Evolutionary conservation across 2,329 filamentous ascomycete species (phyloP).

Genomic region (Colletotrichum musicola): DNA sequence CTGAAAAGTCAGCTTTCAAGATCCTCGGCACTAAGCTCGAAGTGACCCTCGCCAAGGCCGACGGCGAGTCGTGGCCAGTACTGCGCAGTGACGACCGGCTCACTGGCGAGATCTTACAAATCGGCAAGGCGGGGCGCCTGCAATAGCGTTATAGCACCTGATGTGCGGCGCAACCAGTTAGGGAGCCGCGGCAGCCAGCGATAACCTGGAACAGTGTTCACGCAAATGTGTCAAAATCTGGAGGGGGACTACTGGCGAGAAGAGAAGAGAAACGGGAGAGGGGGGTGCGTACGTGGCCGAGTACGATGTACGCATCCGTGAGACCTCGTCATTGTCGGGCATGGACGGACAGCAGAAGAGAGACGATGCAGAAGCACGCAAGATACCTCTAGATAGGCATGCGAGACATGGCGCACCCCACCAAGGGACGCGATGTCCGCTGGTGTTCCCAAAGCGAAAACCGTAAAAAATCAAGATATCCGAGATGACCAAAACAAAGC

Average conservation of each 20-base stretch:
- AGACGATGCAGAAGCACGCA: conserved; percentile 7
- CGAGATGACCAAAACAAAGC: conserved; percentile 15
- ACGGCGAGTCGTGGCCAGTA: conserved; percentile 86
- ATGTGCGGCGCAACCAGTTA: not conserved
- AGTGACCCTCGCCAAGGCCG: conserved; percentile 77
- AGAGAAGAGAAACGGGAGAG: conserved; percentile 2
- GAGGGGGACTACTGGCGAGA: not conserved
- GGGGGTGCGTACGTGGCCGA: not conserved
- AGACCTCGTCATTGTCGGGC: conserved; percentile 16
- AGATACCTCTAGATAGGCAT: conserved; percentile 33
- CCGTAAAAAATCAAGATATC: conserved; percentile 30
- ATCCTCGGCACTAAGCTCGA: conserved; percentile 93
- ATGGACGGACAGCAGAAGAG: conserved; percentile 1
- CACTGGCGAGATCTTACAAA: conserved; percentile 85
- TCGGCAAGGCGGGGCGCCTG: conserved; percentile 79
- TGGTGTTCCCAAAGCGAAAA: conserved; percentile 14
- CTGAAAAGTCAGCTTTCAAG: conserved; percentile 80
- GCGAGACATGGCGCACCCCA: conserved; percentile 33
- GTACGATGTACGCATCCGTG: not conserved
- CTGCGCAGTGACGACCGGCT: conserved; percentile 80
- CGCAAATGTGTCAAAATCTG: not conserved
- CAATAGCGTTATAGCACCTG: conserved; percentile 23
- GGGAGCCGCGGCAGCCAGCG: too few relatives aligned
- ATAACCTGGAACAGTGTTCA: conserved; percentile 8
- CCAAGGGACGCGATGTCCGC: conserved; percentile 10